Evolutionary conservation across 768 basidiomycete genomes (phyloP), one percentile per base, ranked within the genome.

Genomic region (Kwoniella heveanensis): DNA sequence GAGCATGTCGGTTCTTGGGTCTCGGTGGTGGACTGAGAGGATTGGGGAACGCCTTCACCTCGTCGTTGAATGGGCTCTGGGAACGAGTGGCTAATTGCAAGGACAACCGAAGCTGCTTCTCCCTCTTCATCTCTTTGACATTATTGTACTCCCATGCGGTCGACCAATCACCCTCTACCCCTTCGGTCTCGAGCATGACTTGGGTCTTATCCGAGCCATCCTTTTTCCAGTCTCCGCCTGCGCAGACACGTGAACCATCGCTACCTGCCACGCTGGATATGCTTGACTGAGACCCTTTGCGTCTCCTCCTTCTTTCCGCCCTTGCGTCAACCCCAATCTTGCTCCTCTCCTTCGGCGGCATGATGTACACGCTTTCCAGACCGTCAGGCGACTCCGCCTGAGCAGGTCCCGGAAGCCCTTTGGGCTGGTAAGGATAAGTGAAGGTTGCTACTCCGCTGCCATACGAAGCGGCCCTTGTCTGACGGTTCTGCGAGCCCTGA

Each of bases 281-380:
- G 49, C 57, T 58, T 13, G 47, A 49, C 15, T 50, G 57, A 19
- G 47, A 49, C 0, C 47, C 46, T 24, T n/a, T 32, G 19, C 48
- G 27, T 25, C 57, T 58, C n/a, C 47, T 58, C n/a, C 48, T 48
- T 46, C 21, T 25, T 44, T 37, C 55, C 36, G 22, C 49, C 19
- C 57, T 29, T 30, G 32, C 29, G 15, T 60, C 49, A 0, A 54
- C 19, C 2, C 60, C 60, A 17, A 62, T 62, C 47, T 62, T 62
- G 24, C 53, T 54, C n/a, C 60, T 27, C 27, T 62, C 60, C 21
- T 53, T 55, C n/a, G 60, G 60, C 26, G 60, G 60, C 36, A 62
- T 62, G 47, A 62, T 62, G 25, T 62, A 50, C 25, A 30, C 50
- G 12, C 29, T 36, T 50, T 60, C 58, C 47, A 39, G 22, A 12